Evolutionary conservation across 106 monocot genomes (phyloP).

Genomic region (Vanilla planifolia): DNA sequence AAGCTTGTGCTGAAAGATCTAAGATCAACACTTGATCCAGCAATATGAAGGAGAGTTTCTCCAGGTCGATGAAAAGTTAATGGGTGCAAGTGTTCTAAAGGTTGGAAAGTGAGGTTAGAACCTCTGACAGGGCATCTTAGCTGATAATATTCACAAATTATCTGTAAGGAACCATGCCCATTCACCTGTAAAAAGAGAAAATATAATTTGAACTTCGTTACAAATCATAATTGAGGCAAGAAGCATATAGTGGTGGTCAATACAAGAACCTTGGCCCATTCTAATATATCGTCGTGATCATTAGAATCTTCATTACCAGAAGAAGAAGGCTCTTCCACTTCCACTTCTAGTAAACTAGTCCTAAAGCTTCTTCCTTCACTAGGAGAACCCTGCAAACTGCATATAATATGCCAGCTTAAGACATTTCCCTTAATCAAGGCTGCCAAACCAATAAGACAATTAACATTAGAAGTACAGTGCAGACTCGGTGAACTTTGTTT

Average conservation of each 20-base stretch:
- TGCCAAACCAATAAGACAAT: no score
- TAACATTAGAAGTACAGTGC: no score
- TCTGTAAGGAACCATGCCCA: constrained; percentile 69
- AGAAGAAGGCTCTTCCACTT: constrained; percentile 75
- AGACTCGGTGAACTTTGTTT: no score
- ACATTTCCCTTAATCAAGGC: no score
- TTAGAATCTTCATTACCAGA: constrained; percentile 61
- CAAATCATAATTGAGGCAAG: neutral
- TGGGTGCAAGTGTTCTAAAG: constrained; percentile 90
- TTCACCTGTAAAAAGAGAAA: constrained; percentile 49
- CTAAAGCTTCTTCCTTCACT: constrained; percentile 51
- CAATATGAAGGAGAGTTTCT: constrained; percentile 80
- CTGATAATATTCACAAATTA: constrained; percentile 80
- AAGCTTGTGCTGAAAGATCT: constrained; percentile 66
- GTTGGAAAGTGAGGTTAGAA: constrained; percentile 75
- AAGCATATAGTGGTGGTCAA: neutral
- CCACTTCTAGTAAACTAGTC: constrained; percentile 46
- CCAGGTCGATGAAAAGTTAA: constrained; percentile 75
- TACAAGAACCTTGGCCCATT: constrained; percentile 83
- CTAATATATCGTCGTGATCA: constrained; percentile 55
- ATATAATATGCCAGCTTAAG: neutral
- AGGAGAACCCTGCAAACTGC: constrained; percentile 53
- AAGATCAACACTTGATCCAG: constrained; percentile 79
- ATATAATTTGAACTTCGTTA: neutral
- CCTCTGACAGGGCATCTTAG: constrained; percentile 78